Conservation (phyloP, 768 basidiomycete species). For the Aureoboletus auriporus region DNA sequence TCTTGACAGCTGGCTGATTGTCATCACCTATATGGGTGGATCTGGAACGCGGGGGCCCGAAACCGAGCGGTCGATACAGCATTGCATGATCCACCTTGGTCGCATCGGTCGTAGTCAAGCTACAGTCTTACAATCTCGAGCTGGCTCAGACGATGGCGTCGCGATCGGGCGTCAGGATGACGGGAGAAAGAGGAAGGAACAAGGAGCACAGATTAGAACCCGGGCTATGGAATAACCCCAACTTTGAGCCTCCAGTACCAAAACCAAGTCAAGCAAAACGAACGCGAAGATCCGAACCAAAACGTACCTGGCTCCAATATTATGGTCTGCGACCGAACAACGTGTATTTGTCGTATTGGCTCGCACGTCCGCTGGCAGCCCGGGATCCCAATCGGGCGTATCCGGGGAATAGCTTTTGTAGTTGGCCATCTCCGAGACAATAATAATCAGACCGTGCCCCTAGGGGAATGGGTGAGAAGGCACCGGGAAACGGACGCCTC, state of each 20-base stretch:
- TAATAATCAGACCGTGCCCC: neutral
- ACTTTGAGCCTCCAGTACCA: too few species aligned
- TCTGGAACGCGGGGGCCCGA: neutral
- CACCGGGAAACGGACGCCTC: too few species aligned
- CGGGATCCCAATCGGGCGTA: conserved; percentile 1
- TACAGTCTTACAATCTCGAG: neutral
- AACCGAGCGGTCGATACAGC: neutral
- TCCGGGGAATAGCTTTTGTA: neutral
- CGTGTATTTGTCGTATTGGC: conserved; percentile 13
- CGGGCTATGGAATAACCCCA: too few species aligned
- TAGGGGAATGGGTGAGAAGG: too few species aligned
- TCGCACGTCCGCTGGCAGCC: neutral
- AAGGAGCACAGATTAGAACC: neutral
- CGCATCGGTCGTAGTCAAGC: neutral
- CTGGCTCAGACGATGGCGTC: neutral
- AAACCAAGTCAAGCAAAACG: too few species aligned
- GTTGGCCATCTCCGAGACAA: neutral
- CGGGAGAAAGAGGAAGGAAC: neutral
- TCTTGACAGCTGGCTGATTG: neutral
- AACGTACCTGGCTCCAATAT: neutral
- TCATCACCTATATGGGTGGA: neutral
- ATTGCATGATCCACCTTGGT: neutral
- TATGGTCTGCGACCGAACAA: conserved; percentile 11
- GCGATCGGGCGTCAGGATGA: neutral
- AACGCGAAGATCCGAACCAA: conserved; percentile 12